These are phyloP conservation scores for Inonotus obliquus DNA, from an alignment of 1,284 basidiomycete genomes.

Conservation along the genomic window DNA sequence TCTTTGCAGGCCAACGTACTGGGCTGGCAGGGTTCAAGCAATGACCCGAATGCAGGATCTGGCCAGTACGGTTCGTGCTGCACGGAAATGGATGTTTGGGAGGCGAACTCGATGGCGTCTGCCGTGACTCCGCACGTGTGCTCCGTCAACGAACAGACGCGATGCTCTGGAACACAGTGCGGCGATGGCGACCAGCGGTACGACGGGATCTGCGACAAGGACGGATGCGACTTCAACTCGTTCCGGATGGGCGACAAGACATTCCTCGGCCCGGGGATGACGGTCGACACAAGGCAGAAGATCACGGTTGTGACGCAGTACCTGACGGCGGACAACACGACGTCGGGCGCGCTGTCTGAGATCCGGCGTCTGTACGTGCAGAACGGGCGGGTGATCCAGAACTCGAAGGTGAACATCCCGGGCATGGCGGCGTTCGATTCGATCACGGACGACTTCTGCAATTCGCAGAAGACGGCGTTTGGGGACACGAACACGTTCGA, in stretches of 20 bases:
- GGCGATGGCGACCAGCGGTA: constrained; percentile 18
- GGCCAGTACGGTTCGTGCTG: constrained; percentile 24
- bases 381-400: constrained; percentile 46
- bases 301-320: constrained; percentile 56
- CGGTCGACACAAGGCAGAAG: constrained; percentile 29
- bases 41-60: constrained; percentile 24
- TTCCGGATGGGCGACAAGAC: constrained; percentile 26
- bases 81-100: constrained; percentile 27
- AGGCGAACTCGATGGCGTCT: constrained; percentile 27
- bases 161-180: constrained; percentile 21
- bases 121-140: constrained; percentile 27
- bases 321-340: constrained; percentile 41
- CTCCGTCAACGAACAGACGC: constrained; percentile 20
- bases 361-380: constrained; percentile 52
- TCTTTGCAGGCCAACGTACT: constrained; percentile 22
- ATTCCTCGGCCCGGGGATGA: constrained; percentile 24
- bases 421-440: constrained; percentile 37
- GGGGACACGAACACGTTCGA: constrained; percentile 43
- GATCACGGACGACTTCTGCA: constrained; percentile 38
- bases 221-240: constrained; percentile 30
- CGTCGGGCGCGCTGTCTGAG: constrained; percentile 41
- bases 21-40: constrained; percentile 22
- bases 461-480: constrained; percentile 38
- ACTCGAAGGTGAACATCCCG: constrained; percentile 41
- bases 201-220: constrained; percentile 23